These are phyloP conservation scores for Chlamydomonas sp. DNA, from an alignment of 139 green algal species.

Conservation along the genomic window DNA sequence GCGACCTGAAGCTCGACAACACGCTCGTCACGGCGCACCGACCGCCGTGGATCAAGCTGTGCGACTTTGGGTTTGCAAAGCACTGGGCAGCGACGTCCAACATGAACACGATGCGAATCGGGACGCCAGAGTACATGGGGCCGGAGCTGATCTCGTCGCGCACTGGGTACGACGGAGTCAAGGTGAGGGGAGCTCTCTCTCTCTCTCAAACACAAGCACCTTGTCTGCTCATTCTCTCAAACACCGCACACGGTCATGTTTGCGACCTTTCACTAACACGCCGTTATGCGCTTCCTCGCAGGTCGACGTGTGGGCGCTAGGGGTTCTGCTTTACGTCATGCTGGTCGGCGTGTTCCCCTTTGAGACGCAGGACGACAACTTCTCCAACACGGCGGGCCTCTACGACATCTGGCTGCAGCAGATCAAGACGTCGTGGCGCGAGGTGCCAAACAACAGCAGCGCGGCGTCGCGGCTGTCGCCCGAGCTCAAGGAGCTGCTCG, in stretches of 20 bases:
- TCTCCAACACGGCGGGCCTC: slow-evolving; percentile 49
- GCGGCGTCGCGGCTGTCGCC: slow-evolving; percentile 22
- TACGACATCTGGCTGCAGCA: slow-evolving; percentile 49
- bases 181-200: slow-evolving; percentile 43
- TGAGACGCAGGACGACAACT: slow-evolving; percentile 65
- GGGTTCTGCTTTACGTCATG: slow-evolving; percentile 61
- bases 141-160: slow-evolving; percentile 33
- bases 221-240: neutral
- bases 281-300: too few relatives aligned
- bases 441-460: slow-evolving; percentile 37
- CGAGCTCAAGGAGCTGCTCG: slow-evolving; percentile 48
- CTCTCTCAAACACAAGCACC: too few relatives aligned
- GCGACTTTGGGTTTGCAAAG: slow-evolving; percentile 66
- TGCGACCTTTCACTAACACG: slow-evolving; percentile 17
- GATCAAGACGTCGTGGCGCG: slow-evolving; percentile 53
- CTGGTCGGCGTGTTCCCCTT: slow-evolving; percentile 82
- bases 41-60: slow-evolving; percentile 57
- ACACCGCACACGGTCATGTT: neutral
- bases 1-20: slow-evolving; percentile 62
- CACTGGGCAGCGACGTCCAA: slow-evolving; percentile 48
- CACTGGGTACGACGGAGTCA: slow-evolving; percentile 43
- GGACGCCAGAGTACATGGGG: slow-evolving; percentile 43
- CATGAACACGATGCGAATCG: slow-evolving; percentile 36
- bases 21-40: slow-evolving; percentile 47
- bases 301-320: slow-evolving; percentile 49